Percentiles rank a stretch among this genome's conserved stretches.
Conservation (phyloP, 108 stramenopile genomes). For the Mediolabrus comicus region DNA sequence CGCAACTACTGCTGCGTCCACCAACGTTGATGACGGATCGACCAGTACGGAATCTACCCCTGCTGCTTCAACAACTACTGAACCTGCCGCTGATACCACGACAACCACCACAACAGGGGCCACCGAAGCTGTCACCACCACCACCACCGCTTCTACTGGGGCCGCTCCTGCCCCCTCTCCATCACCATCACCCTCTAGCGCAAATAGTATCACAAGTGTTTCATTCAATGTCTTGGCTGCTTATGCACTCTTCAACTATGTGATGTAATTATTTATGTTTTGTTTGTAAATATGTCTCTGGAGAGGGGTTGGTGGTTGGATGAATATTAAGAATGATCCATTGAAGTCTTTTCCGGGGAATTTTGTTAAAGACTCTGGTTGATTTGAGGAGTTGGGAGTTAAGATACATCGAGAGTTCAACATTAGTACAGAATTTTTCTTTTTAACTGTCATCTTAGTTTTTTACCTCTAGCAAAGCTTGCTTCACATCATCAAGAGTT, state of each 20-base stretch:
- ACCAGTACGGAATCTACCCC: too few relatives aligned
- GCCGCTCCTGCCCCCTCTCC: not conserved
- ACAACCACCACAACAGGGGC: not conserved
- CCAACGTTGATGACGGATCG: too few relatives aligned
- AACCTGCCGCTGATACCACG: too few relatives aligned
- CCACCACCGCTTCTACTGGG: not conserved
- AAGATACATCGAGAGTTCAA: too few relatives aligned
- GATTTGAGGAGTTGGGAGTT: too few relatives aligned
- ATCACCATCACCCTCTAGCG: not conserved
- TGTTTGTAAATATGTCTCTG: not conserved
- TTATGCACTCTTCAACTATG: not conserved
- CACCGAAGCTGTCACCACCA: not conserved
- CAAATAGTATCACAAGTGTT: not conserved
- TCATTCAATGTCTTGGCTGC: not conserved
- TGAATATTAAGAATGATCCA: too few relatives aligned
- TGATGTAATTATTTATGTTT: not conserved
- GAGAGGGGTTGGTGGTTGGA: not conserved
- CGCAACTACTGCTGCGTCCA: not conserved
- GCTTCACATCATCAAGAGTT: conserved; percentile 63
- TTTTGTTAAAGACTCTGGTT: not conserved
- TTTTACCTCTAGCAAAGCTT: conserved; percentile 61
- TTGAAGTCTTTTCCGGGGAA: not conserved
- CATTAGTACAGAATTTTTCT: too few relatives aligned
- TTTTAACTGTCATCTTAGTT: too few relatives aligned
- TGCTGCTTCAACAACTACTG: too few relatives aligned